These are phyloP conservation scores for Angomonas deanei DNA, from an alignment of 208 protist species.

Conservation along the genomic window DNA sequence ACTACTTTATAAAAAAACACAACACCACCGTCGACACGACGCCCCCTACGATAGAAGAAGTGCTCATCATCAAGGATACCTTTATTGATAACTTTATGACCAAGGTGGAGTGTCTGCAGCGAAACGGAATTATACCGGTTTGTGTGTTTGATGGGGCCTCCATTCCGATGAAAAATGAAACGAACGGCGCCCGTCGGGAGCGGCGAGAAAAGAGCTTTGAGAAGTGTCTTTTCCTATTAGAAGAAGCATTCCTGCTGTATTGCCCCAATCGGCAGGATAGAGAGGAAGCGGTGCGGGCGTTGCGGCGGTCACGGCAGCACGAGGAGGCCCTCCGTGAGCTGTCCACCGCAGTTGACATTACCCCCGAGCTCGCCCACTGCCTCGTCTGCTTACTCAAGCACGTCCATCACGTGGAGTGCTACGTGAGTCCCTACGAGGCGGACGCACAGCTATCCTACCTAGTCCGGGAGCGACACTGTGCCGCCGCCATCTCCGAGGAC, in stretches of 20 bases:
- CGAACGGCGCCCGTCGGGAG: slow-evolving; percentile 42
- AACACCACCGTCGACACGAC: background rate
- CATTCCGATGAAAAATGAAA: slow-evolving; percentile 74
- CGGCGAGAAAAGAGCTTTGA: slow-evolving; percentile 27
- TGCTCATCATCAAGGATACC: slow-evolving; percentile 21
- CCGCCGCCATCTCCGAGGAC: slow-evolving; percentile 97
- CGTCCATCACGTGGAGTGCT: slow-evolving; percentile 73
- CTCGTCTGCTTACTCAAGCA: slow-evolving; percentile 63
- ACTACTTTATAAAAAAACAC: background rate
- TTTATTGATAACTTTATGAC: slow-evolving; percentile 30
- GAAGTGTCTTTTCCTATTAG: slow-evolving; percentile 33
- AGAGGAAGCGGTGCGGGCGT: slow-evolving; percentile 3
- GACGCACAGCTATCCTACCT: slow-evolving; percentile 98
- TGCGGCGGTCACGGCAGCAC: slow-evolving; percentile 8
- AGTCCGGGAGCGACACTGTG: slow-evolving; percentile 76
- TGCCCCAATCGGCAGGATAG: slow-evolving; percentile 2
- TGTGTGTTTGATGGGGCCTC: slow-evolving; percentile 79
- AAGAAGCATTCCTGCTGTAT: slow-evolving; percentile 24
- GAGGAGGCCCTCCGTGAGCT: slow-evolving; percentile 42
- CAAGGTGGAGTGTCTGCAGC: slow-evolving; percentile 39
- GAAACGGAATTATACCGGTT: slow-evolving; percentile 60
- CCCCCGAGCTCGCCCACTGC: slow-evolving; percentile 68
- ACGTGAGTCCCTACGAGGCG: slow-evolving; percentile 99
- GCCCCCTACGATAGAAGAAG: slow-evolving; percentile 21
- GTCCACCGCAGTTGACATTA: slow-evolving; percentile 71